These are phyloP conservation scores for Aureobasidium sp. DNA, from an alignment of 2,329 filamentous ascomycete species.

Conservation along the genomic window DNA sequence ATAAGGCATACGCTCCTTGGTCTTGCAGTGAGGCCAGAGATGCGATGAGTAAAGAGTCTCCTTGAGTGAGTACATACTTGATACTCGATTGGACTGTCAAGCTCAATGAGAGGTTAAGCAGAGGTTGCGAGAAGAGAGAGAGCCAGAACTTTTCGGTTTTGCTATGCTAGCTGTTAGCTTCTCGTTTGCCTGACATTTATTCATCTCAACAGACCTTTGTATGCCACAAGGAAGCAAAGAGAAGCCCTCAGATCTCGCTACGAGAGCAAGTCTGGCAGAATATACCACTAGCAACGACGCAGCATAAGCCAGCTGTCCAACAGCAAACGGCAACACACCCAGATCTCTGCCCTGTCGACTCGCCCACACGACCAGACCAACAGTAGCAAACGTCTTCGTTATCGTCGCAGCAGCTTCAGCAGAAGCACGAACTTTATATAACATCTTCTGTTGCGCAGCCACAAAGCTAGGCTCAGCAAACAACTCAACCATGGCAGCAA, in stretches of 20 bases:
- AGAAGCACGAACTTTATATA: constrained; percentile 70
- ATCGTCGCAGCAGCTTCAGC: constrained; percentile 82
- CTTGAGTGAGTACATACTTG: constrained; percentile 91
- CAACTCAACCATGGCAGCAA: constrained; percentile 65
- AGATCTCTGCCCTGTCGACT: constrained; percentile 46
- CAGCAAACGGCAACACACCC: constrained; percentile 80
- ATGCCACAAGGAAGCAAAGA: constrained; percentile 51
- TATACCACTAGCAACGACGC: constrained; percentile 64
- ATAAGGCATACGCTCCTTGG: constrained; percentile 87
- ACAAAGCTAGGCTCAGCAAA: constrained; percentile 84
- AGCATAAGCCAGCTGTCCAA: constrained; percentile 77
- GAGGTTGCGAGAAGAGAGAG: constrained; percentile 60
- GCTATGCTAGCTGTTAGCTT: constrained; percentile 15
- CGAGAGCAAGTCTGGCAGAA: constrained; percentile 49
- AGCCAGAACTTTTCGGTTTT: constrained; percentile 42
- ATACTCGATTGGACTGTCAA: constrained; percentile 82
- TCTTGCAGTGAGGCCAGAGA: constrained; percentile 67
- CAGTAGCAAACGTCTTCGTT: constrained; percentile 67
- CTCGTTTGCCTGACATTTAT: neutral
- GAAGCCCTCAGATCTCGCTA: constrained; percentile 56
- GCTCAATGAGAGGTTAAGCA: constrained; percentile 68
- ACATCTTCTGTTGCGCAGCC: constrained; percentile 71
- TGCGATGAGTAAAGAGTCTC: constrained; percentile 83
- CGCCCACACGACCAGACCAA: constrained; percentile 61
- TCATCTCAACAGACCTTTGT: neutral